Base-by-base conservation (phyloP, 805 yeast species). In the Diddensiella santjacobensis region DNA sequence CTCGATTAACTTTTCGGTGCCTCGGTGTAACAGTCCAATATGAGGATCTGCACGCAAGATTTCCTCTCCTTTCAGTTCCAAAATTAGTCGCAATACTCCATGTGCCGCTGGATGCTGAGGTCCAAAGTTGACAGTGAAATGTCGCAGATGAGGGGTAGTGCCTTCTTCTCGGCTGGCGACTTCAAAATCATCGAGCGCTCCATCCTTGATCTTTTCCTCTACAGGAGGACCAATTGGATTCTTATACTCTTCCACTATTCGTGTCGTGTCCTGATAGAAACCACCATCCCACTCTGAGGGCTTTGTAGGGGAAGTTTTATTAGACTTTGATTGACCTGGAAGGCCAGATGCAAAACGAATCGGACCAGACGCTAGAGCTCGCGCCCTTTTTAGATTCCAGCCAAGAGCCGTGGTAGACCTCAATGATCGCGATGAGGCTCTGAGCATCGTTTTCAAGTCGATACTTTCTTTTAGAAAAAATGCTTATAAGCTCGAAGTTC, bases 31-130 rank as follows among this genome's bases (percentile, higher is more conserved):
- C 63, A 87, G 72, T 31, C 96, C 96, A 56, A 87, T 87, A 66
- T 87, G 96, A 35, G 96, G 96, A 65, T 87, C 96, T 3, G 90
- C 75, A 58, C 96, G 78, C 42, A 87, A 79, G 58, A 87, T 83
- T 68, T 87, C 95, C 69, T 87, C 96, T 58, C 96, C 96, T 62
- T 84, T 85, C 53, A 87, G 77, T 71, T 87, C 96, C 62, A 87
- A 72, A 67, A 87, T 87, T 67, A 87, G 74, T 65, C 95, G 79
- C 72, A 87, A 73, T 69, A 87, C 96, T 58, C 96, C 96, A 72
- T 87, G 96, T 23, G 95, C 95, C 53, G 96, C 96, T 20, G 96
- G 96, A 72, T 87, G 96, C 71, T 87, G 96, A 42, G 96, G 96
- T 31, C 95, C 96, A 65, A 87, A 87, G 70, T 87, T 87, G 65